Evolutionary conservation across 768 basidiomycete species (phyloP), one percentile per base, ranked within the genome.

Genomic region (Lepiota subincarnata): DNA sequence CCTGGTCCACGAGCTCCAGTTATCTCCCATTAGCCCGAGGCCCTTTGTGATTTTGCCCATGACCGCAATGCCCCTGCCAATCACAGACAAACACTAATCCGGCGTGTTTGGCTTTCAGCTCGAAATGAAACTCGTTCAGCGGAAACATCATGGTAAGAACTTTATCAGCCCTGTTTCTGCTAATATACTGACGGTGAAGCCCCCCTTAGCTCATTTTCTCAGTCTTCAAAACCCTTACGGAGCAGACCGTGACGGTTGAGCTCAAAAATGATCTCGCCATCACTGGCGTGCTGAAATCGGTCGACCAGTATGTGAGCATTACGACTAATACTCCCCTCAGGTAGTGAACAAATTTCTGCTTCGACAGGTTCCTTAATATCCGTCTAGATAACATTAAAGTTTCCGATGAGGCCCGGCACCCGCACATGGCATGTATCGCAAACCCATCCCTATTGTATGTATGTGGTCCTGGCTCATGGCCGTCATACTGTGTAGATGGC

Each of bases 221-320:
- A 41, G 95, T 98, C 22, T 98, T 99, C 86, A 98, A 98, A 74
- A 98, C 97, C 7, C 83, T 99, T 28, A 98, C 95, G 8, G 94
- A 98, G 72, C 96, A 98, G 66, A 84, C 87, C 64, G 95, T 98
- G 63, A 93, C 91, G 4, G 95, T 97, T 59, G 94, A 98, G 69
- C 84, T 99, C 64, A 99, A 99, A 76, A 99, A 99, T 73, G 97
- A 98, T 70, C 84, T 98, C 50, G 93, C 89, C 16, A 97, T 99
- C 69, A 92, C 89, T 8, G 96, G 96, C 1, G 87, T 90, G 22
- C 72, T 99, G 61, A 97, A 97, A 79, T 97, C 93, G 28, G 95
- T 99, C 48, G 96, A 99, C 77, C 96, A 99, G 96, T 95, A 59
- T 57, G 86, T 80, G 46, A 50, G 53, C 52, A 24, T 50, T 46